A percentile compares a stretch with the other conserved stretches of the same genome.
Evolutionary conservation across 257 asterid genomes (phyloP).

Genomic region (Lycium ferocissimum): DNA sequence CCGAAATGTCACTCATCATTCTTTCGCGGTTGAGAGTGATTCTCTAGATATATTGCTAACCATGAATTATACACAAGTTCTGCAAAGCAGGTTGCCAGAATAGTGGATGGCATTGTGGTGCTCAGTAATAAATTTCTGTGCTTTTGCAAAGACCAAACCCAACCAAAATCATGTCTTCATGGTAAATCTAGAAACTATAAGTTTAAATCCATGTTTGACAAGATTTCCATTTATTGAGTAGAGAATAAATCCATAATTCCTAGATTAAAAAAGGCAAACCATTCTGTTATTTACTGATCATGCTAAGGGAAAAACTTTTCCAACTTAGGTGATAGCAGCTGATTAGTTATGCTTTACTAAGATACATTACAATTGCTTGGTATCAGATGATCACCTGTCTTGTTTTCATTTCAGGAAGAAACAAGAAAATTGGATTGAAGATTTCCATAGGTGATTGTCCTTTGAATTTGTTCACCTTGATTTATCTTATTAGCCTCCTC

Average conservation of each 20-base stretch:
- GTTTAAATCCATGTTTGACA: not conserved
- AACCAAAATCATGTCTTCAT: too few relatives aligned
- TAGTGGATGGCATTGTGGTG: too few relatives aligned
- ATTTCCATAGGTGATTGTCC: constrained; percentile 14
- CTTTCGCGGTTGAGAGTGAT: too few relatives aligned
- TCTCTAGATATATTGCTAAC: not conserved
- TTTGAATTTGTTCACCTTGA: not conserved
- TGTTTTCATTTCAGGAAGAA: constrained; percentile 28
- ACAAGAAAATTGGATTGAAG: not conserved
- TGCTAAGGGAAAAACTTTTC: not conserved
- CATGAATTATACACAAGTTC: too few relatives aligned
- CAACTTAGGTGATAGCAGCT: not conserved
- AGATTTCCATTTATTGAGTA: not conserved
- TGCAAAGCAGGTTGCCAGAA: too few relatives aligned
- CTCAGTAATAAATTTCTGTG: too few relatives aligned
- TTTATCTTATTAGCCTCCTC: not conserved
- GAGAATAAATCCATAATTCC: not conserved
- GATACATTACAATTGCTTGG: not conserved
- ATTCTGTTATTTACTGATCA: constrained; percentile 10
- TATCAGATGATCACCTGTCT: constrained; percentile 18
- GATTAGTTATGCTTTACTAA: not conserved
- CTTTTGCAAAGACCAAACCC: too few relatives aligned
- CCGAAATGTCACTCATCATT: constrained; percentile 38
- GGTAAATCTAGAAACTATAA: not conserved
- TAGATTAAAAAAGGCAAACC: not conserved